Base-by-base conservation (phyloP, 2,329 filamentous ascomycete species). In the Pseudocercospora macadamiae region DNA sequence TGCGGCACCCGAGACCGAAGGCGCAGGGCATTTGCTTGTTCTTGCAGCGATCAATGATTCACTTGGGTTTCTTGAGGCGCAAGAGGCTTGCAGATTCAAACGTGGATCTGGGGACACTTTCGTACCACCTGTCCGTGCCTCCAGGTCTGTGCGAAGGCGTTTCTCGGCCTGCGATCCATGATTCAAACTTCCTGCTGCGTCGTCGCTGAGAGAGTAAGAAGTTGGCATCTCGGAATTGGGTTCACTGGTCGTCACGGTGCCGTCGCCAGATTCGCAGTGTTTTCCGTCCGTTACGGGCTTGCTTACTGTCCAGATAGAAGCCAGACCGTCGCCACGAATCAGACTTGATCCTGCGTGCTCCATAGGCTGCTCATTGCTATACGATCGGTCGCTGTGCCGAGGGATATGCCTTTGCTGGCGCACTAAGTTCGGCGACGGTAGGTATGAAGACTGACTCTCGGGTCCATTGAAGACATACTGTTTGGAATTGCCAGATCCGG, bases 221-320 rank as follows among this genome's bases (percentile, higher is more conserved):
- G 68, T 72, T 1, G 73, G 73, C 10, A 75, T 53, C 57, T 75
- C 69, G 3, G 71, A 73, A 8, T 66, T 70, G 2, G 55, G 61
- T 3, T 68, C 65, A 32, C 62, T 54, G 8, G 51, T 57, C 18
- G 16, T 34, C 5, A 37, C 39, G 4, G 59, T 62, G 14, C 42
- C 55, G 26, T 51, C 30, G 21, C 32, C 49, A 34, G n/a, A 34
- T 9, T 28, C 18, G 19, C 34, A 9, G 28, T 23, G 28, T 32
- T 21, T n/a, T 6, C 16, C 16, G 18, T 18, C 36, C 26, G 23
- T 4, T 16, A 12, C 25, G n/a, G 47, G 10, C n/a, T 37, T 36
- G 26, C 44, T 49, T 9, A 28, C 16, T 16, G 25, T 18, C 44
- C 52, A 48, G n/a, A 36, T n/a, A 19, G 36, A 39, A 19, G 45